Conservation (phyloP, 208 protist species). For the Leishmania amazonensis region DNA sequence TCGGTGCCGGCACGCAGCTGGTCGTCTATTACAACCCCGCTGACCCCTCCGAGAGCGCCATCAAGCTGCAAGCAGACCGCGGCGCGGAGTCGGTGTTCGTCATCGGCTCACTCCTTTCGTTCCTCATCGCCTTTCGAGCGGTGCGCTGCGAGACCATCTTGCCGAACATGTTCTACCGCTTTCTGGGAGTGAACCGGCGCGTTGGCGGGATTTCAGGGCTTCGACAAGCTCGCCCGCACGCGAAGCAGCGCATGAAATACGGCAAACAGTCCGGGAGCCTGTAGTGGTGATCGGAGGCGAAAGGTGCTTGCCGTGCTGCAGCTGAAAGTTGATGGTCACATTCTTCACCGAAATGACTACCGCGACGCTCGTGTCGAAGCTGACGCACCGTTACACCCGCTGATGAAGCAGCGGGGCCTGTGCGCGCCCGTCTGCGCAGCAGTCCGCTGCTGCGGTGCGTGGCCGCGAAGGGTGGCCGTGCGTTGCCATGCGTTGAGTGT, state of each 20-base stretch:
- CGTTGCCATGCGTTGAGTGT: neutral
- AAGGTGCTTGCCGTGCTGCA: neutral
- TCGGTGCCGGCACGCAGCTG: conserved; percentile 86
- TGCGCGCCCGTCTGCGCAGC: neutral
- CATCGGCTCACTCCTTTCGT: conserved; percentile 58
- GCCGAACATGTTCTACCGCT: conserved; percentile 92
- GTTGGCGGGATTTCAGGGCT: conserved; percentile 76
- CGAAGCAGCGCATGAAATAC: conserved; percentile 84
- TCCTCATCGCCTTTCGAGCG: conserved; percentile 78
- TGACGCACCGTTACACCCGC: neutral
- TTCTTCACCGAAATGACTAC: neutral
- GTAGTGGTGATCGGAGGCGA: neutral
- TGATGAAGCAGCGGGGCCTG: neutral
- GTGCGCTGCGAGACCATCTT: conserved; percentile 93
- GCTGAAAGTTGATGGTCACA: neutral
- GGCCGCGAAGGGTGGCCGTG: neutral
- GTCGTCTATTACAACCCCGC: conserved; percentile 90
- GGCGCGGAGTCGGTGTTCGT: conserved; percentile 74
- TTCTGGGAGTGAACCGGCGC: conserved; percentile 76
- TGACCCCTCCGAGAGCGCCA: conserved; percentile 80
- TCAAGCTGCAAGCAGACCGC: conserved; percentile 85
- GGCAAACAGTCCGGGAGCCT: conserved; percentile 62
- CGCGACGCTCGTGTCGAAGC: neutral
- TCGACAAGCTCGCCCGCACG: conserved; percentile 62
- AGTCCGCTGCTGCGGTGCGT: neutral